Percentiles rank a stretch among this genome's conserved stretches.
These are phyloP conservation scores for Corymbia calophylla DNA, from an alignment of 441 rosid genomes.

Conservation along the genomic window DNA sequence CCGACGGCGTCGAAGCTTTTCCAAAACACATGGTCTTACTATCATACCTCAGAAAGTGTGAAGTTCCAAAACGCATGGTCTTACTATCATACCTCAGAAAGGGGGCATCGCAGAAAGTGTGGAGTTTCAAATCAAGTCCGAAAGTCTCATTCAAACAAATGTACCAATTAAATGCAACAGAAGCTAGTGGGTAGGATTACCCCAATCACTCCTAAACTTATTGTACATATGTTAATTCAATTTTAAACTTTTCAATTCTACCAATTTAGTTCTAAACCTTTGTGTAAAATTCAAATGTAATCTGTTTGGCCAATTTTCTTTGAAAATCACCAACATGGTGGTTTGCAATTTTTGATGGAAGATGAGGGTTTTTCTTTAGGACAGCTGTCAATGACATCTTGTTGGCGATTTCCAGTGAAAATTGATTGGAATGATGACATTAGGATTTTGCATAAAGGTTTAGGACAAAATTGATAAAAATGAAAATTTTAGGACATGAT, in stretches of 20 bases:
- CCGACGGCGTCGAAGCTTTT: not conserved
- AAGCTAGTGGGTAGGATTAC: rapidly evolving
- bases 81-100: no score
- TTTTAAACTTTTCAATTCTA: not conserved
- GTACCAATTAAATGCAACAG: not conserved
- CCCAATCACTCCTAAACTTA: not conserved
- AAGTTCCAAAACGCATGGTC: not conserved
- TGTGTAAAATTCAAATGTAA: rapidly evolving
- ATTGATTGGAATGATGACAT: no score
- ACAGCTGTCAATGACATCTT: rapidly evolving
- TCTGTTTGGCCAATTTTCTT: rapidly evolving
- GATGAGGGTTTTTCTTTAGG: not conserved
- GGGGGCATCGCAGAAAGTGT: no score
- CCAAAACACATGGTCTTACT: not conserved
- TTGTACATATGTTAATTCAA: rapidly evolving
- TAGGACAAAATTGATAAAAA: no score
- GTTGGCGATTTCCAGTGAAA: not conserved
- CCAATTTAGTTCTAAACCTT: not conserved
- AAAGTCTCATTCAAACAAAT: not conserved
- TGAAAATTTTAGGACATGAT: no score
- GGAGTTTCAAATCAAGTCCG: not conserved
- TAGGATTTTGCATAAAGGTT: no score
- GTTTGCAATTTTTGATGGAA: not conserved
- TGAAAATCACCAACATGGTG: not conserved
- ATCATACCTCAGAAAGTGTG: not conserved